Evolutionary conservation across 164 flowering plant genomes (phyloP).

Genomic region (Dillenia suffruticosa): DNA sequence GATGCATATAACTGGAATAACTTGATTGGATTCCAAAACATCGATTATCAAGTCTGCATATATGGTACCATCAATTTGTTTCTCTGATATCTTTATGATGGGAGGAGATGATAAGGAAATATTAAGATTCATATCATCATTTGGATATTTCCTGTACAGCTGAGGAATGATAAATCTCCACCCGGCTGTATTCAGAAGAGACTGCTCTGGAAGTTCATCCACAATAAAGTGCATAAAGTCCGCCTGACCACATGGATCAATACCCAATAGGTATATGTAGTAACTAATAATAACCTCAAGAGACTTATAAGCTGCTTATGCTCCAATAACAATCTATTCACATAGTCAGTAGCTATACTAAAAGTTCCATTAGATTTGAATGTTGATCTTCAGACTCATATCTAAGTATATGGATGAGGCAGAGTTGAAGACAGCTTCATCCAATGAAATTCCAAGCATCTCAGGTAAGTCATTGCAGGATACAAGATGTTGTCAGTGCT

Average conservation of each 20-base stretch:
- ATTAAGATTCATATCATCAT: slow-evolving; percentile 76
- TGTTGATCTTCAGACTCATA: slow-evolving; percentile 32
- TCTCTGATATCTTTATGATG: slow-evolving; percentile 36
- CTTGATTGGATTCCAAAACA: slow-evolving; percentile 59
- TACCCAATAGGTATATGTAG: too few relatives aligned
- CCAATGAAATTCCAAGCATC: slow-evolving; percentile 77
- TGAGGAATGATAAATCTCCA: slow-evolving; percentile 90
- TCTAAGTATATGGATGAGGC: slow-evolving; percentile 54
- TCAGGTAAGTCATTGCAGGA: slow-evolving; percentile 36
- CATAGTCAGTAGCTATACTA: too few relatives aligned
- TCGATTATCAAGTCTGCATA: slow-evolving; percentile 69
- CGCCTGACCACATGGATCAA: slow-evolving; percentile 38
- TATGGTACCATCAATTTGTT: slow-evolving; percentile 45
- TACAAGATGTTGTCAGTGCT: slow-evolving; percentile 15
- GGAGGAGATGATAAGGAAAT: slow-evolving; percentile 71
- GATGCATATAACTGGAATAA: slow-evolving; percentile 77
- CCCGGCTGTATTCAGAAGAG: slow-evolving; percentile 83
- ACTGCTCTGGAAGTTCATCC: slow-evolving; percentile 77
- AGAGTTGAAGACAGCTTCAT: slow-evolving; percentile 70
- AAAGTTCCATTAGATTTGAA: too few relatives aligned
- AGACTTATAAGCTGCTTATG: too few relatives aligned
- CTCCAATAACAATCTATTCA: too few relatives aligned
- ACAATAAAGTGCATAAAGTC: slow-evolving; percentile 77
- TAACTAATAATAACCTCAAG: too few relatives aligned
- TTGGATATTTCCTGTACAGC: slow-evolving; percentile 83